A percentile compares a stretch with the other conserved stretches of the same genome.
Conservation (phyloP, 2,329 filamentous ascomycete genomes). For the Penicillium sp. region DNA sequence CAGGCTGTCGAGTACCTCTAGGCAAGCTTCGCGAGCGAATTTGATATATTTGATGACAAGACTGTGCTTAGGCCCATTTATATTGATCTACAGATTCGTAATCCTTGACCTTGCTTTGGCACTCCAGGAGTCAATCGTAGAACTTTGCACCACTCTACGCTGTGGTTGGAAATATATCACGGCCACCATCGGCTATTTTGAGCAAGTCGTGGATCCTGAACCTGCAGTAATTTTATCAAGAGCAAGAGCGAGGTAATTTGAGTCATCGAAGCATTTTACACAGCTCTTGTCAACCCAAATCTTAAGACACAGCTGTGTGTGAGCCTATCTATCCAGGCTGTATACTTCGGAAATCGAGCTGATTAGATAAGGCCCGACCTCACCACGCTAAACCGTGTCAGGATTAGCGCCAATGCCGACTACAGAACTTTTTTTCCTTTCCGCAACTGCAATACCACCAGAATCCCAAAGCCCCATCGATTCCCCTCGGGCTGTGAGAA, state of each 20-base stretch:
- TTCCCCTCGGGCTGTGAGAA: constrained; percentile 18
- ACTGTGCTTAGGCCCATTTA: too few relatives aligned
- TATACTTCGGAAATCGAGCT: neutral
- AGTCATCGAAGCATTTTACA: neutral
- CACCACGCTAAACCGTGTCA: constrained; percentile 25
- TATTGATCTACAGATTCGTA: too few relatives aligned
- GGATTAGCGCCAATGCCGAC: constrained; percentile 33
- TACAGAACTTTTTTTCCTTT: constrained; percentile 46
- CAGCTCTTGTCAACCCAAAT: neutral
- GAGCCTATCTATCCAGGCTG: neutral
- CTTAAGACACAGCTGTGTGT: neutral
- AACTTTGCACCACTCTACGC: neutral
- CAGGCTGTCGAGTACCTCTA: too few relatives aligned
- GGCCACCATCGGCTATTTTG: neutral
- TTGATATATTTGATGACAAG: too few relatives aligned
- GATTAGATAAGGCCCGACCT: constrained; percentile 35
- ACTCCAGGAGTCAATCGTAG: too few relatives aligned
- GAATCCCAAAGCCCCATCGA: constrained; percentile 24
- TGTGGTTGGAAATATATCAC: neutral
- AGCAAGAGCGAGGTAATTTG: too few relatives aligned
- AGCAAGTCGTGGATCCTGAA: neutral
- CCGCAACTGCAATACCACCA: constrained; percentile 30
- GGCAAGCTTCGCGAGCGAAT: too few relatives aligned
- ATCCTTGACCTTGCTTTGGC: too few relatives aligned
- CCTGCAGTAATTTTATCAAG: neutral